A percentile compares a stretch with the other conserved stretches of the same genome.
Evolutionary conservation across 257 asterid genomes (phyloP).

Genomic region (Fraxinus excelsior): DNA sequence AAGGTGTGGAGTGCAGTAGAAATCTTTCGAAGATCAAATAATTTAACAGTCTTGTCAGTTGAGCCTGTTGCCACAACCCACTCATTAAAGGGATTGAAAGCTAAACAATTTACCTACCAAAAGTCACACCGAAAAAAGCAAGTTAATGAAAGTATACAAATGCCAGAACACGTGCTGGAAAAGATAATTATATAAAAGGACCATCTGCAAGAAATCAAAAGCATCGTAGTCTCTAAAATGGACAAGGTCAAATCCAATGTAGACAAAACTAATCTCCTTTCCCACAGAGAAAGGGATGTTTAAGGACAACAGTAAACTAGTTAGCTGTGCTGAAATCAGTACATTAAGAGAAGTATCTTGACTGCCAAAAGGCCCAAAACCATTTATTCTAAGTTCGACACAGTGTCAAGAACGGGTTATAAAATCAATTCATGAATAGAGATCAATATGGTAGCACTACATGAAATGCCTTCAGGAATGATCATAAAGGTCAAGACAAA

Average conservation of each 20-base stretch:
- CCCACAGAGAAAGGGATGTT: background rate
- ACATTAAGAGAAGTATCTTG: background rate
- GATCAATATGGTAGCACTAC: background rate
- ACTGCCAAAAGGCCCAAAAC: background rate
- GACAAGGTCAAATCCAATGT: background rate
- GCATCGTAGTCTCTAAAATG: background rate
- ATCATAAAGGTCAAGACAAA: background rate
- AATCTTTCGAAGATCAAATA: constrained; percentile 86
- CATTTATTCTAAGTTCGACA: background rate
- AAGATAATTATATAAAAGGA: background rate
- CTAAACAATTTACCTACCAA: constrained; percentile 86
- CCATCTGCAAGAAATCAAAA: background rate
- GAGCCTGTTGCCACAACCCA: constrained; percentile 98
- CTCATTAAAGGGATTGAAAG: constrained; percentile 92
- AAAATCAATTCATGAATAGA: background rate
- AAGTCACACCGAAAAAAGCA: constrained; percentile 5
- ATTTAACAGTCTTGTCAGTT: constrained; percentile 87
- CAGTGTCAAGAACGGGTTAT: background rate
- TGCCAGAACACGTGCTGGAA: background rate
- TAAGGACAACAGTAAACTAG: constrained; percentile 4
- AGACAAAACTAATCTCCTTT: constrained; percentile 1
- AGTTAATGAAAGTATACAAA: constrained; percentile 3
- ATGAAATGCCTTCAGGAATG: background rate
- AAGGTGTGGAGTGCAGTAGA: constrained; percentile 73
- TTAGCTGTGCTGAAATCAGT: constrained; percentile 1